Conservation (phyloP, 2,329 filamentous ascomycete genomes). For the Tolypocladium tundrense region DNA sequence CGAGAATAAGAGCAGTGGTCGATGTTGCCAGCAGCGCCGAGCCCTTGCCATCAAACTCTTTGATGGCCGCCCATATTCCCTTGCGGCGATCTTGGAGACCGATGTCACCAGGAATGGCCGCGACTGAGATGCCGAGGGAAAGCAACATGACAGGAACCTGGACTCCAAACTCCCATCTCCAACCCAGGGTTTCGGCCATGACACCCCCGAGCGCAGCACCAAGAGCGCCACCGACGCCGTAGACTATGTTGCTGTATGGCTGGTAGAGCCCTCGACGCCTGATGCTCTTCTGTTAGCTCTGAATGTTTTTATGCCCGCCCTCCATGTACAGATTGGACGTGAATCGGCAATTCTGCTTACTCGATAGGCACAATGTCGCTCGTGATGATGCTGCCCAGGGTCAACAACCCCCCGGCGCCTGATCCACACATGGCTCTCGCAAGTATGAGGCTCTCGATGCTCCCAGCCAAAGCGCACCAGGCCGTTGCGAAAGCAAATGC, state of each 20-base stretch:
- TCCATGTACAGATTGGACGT: background rate
- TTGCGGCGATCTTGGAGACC: conserved; percentile 35
- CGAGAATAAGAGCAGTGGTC: conserved; percentile 48
- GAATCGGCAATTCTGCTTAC: conserved; percentile 24
- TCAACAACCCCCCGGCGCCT: conserved; percentile 61
- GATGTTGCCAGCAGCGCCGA: conserved; percentile 41
- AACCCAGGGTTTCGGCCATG: conserved; percentile 60
- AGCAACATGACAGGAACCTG: conserved; percentile 43
- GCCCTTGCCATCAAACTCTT: conserved; percentile 46
- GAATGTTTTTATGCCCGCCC: too few species aligned
- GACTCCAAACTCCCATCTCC: conserved; percentile 62
- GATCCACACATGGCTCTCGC: conserved; percentile 63
- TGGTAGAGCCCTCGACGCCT: conserved; percentile 58
- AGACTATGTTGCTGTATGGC: conserved; percentile 57
- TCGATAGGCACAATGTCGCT: conserved; percentile 67
- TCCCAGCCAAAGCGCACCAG: conserved; percentile 59
- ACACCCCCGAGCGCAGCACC: conserved; percentile 62
- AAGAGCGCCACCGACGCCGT: conserved; percentile 43
- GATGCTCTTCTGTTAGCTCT: background rate
- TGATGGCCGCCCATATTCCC: conserved; percentile 36
- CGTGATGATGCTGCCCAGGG: conserved; percentile 61
- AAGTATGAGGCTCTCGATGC: conserved; percentile 57
- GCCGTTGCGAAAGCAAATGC: conserved; percentile 55
- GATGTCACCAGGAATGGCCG: conserved; percentile 40
- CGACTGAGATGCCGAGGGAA: conserved; percentile 31